Percentiles rank a stretch among this genome's conserved stretches.
phyloP scores from a whole-genome alignment of 2,329 filamentous ascomycete species.

The Scytalidium sp. region DNA sequence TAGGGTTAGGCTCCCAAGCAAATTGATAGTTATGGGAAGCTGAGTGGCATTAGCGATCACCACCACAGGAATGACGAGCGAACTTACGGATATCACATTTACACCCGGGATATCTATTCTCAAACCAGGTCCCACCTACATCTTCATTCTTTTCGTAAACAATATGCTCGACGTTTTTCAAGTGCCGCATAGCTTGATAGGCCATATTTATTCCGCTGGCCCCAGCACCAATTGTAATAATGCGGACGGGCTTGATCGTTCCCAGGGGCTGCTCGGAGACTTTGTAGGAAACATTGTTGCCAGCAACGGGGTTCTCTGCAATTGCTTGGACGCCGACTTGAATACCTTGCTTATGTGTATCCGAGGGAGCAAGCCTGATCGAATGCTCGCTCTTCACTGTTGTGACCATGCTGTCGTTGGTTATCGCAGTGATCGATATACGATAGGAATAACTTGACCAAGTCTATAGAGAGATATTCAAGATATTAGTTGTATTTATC shows the following conservation, averaged over 20 bases:
- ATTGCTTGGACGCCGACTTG: no score
- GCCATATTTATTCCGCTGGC: constrained; percentile 42
- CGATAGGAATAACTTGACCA: no score
- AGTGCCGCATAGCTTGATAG: constrained; percentile 39
- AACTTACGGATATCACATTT: constrained; percentile 33
- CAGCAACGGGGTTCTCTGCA: no score
- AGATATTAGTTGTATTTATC: no score
- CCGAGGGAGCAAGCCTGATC: no score
- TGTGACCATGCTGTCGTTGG: no score
- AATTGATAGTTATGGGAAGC: constrained; percentile 23
- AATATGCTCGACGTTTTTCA: constrained; percentile 26
- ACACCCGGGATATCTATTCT: constrained; percentile 34
- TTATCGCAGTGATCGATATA: no score
- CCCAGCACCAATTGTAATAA: constrained; percentile 44
- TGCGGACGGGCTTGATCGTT: background rate
- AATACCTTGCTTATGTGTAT: no score
- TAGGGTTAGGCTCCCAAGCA: constrained; percentile 12
- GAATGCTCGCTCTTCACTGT: no score
- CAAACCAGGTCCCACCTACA: constrained; percentile 33
- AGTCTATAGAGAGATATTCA: no score
- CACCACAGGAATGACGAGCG: no score
- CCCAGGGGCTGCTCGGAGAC: background rate
- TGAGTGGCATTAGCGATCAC: no score
- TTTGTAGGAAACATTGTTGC: background rate
- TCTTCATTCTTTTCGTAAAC: constrained; percentile 48